Percentiles rank a stretch among this genome's conserved stretches.
phyloP scores from a whole-genome alignment of 1,139 yeast genomes.

The Casaregolazyma lundiana region DNA sequence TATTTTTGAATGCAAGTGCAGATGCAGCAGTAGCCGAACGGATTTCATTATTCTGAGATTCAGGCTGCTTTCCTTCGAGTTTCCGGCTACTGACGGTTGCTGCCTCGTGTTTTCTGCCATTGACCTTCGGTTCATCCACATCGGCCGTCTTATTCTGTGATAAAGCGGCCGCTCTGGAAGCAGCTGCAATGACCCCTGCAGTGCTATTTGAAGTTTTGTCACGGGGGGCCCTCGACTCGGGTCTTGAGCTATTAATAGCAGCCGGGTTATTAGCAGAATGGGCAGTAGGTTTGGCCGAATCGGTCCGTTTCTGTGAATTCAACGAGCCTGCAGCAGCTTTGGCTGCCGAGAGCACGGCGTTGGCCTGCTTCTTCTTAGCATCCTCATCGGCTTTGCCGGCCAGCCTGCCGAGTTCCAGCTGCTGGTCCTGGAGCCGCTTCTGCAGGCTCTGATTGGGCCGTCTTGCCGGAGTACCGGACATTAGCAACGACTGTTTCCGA shows the following conservation, averaged over 20 bases:
- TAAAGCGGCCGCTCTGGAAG: constrained; percentile 10
- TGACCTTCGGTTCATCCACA: neutral
- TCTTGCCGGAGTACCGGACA: neutral
- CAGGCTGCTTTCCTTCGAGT: neutral
- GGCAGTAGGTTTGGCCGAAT: neutral
- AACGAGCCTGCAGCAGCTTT: constrained; percentile 9
- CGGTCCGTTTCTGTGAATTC: constrained; percentile 2
- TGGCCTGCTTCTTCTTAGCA: neutral
- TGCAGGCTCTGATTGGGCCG: constrained; percentile 18
- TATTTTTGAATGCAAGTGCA: constrained; percentile 12
- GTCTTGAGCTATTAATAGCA: constrained; percentile 4
- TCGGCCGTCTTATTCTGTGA: neutral
- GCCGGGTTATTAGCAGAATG: neutral
- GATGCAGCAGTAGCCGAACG: constrained; percentile 11
- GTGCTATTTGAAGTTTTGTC: neutral
- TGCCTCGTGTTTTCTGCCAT: too few species aligned
- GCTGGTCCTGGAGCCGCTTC: constrained; percentile 10
- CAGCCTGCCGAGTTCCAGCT: constrained; percentile 1
- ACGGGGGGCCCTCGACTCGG: neutral
- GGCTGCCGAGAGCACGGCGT: constrained; percentile 8
- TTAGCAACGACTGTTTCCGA: neutral
- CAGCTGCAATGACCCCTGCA: constrained; percentile 11
- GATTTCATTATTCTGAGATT: neutral
- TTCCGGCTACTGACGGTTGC: too few species aligned
- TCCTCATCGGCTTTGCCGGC: neutral